Base-by-base conservation (phyloP, 805 yeast genomes). In the Candida boidinii region DNA sequence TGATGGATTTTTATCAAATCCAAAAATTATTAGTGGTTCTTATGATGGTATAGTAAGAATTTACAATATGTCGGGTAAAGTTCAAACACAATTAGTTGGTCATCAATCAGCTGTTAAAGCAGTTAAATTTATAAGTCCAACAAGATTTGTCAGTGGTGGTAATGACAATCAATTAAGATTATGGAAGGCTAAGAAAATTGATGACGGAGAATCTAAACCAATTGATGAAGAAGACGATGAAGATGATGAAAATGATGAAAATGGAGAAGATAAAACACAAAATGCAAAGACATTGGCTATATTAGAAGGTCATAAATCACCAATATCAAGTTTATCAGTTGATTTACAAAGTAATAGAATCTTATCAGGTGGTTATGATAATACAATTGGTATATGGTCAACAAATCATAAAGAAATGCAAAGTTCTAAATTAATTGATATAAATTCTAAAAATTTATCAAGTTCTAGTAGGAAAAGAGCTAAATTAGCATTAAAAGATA, bases 11-110 rank as follows among this genome's bases (percentile, higher is more conserved):
- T 41, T 30, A 28, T 56, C 64, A 45, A 75, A 62, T 38, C 68
- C 77, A 21, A 69, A 70, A 48, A 82, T 90, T 34, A 65, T 87
- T 28, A 76, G 92, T 11, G 98, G 97, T 25, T 78, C 94, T 1
- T 92, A 88, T 51, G 98, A 92, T 55, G 97, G 97, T 46, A 72
- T 90, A 20, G 95, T 90, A 17, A 73, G 97, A 42, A 76, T 92
- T 9, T 92, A 88, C 77, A 79, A 85, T 51, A 60, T 74, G 57
- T 70, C 84, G 12, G 97, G 96, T 8, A 68, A 73, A 31, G 80
- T 88, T 8, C 79, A 76, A 45, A 75, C 80, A 40, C 94, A 85
- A 54, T 73, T 81, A 44, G 72, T 74, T 33, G 97, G 96, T 18
- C 98, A 92, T 56, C 75, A 82, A 13, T 95, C 85, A 20, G 79